Evolutionary conservation across 202 grass and related monocot species (phyloP).

Genomic region (Zoysia matrella): DNA sequence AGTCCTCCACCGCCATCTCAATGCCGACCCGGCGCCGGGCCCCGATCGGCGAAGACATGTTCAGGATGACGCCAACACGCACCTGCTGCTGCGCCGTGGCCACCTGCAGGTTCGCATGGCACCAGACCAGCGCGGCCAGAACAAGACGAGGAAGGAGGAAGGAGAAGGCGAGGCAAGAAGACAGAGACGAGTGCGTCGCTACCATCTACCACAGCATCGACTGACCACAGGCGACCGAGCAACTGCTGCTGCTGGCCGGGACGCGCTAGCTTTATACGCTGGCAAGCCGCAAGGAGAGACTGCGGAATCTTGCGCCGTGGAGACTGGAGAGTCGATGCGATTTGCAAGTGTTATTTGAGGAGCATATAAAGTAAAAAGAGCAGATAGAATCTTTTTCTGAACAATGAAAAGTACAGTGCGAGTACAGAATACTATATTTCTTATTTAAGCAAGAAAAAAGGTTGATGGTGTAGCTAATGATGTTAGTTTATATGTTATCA

Average conservation of each 20-base stretch:
- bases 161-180: neutral
- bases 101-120: neutral
- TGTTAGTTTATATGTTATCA: neutral
- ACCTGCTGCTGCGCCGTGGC: slow-evolving; percentile 54
- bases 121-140: neutral
- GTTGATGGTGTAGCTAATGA: neutral
- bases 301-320: neutral
- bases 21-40: slow-evolving; percentile 52
- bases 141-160: slow-evolving; percentile 21
- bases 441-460: neutral
- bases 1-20: slow-evolving; percentile 74
- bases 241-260: neutral
- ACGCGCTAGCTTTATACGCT: neutral
- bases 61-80: slow-evolving; percentile 66
- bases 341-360: neutral
- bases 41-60: neutral
- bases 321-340: neutral
- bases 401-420: neutral
- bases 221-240: neutral
- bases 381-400: slow-evolving; percentile 4
- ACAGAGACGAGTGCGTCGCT: neutral
- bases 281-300: neutral
- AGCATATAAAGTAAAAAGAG: slow-evolving; percentile 1
- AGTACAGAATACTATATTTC: neutral
- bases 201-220: slow-evolving; percentile 5